Percentiles rank a stretch among this genome's conserved stretches.
Evolutionary conservation across 2,329 filamentous ascomycete species (phyloP).

Genomic region (Pezicula neosporulosa): DNA sequence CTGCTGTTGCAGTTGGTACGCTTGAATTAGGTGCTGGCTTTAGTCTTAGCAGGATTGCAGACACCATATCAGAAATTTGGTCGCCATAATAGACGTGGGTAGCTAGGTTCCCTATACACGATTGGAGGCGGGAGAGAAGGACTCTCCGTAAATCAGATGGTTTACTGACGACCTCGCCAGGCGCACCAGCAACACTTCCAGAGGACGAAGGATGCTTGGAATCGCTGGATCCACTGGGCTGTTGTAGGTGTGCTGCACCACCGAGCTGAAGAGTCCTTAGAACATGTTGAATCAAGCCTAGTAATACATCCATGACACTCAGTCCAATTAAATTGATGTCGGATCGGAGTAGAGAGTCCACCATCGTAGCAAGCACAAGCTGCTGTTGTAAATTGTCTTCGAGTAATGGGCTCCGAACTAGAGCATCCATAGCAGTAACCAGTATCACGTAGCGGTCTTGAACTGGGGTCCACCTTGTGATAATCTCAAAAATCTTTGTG

Average conservation of each 20-base stretch:
- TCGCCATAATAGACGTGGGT: constrained; percentile 97
- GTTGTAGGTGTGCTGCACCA: constrained; percentile 31
- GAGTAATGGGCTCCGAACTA: constrained; percentile 64
- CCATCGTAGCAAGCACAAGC: constrained; percentile 70
- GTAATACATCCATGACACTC: constrained; percentile 91
- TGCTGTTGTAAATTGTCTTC: constrained; percentile 73
- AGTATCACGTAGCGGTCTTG: constrained; percentile 92
- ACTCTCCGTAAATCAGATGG: constrained; percentile 53
- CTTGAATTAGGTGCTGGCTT: constrained; percentile 56
- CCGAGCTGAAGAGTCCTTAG: constrained; percentile 69
- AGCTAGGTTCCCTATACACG: constrained; percentile 84
- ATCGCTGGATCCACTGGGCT: constrained; percentile 16
- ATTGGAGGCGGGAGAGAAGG: constrained; percentile 68
- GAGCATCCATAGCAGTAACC: constrained; percentile 73
- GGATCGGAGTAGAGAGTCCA: constrained; percentile 79
- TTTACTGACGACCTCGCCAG: constrained; percentile 36
- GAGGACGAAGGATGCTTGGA: constrained; percentile 3
- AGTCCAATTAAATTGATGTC: constrained; percentile 92
- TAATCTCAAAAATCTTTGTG: constrained; percentile 73
- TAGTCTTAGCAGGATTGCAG: constrained; percentile 72
- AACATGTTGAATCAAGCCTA: constrained; percentile 82
- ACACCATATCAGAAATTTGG: constrained; percentile 92
- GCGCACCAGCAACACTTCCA: constrained; percentile 19
- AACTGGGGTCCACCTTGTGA: constrained; percentile 85
- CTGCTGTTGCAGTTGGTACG: constrained; percentile 38